Evolutionary conservation across 1,284 basidiomycete species (phyloP).

Genomic region (Trametes sp.): DNA sequence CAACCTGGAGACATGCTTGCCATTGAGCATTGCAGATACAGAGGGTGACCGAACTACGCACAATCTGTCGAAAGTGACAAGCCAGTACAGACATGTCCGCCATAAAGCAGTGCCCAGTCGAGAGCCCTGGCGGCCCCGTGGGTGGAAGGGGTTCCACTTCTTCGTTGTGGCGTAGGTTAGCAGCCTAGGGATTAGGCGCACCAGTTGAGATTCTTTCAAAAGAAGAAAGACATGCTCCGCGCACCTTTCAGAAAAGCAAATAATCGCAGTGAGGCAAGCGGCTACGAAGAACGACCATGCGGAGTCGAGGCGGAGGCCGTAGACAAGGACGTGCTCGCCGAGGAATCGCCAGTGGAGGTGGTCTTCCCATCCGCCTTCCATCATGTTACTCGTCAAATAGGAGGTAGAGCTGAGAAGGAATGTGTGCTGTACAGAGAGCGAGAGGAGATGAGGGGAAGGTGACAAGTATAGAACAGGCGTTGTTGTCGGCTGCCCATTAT

Average conservation of each 20-base stretch:
- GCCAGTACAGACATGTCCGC: slow-evolving; percentile 62
- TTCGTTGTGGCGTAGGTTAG: slow-evolving; percentile 58
- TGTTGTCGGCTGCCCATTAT: neutral
- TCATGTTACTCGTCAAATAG: slow-evolving; percentile 24
- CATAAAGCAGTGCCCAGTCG: slow-evolving; percentile 56
- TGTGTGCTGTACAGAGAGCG: slow-evolving; percentile 9
- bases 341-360: slow-evolving; percentile 63
- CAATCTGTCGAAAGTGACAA: slow-evolving; percentile 65
- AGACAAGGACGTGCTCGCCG: slow-evolving; percentile 65
- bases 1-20: slow-evolving; percentile 45
- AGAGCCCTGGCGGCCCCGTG: slow-evolving; percentile 48
- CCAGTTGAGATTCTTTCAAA: neutral
- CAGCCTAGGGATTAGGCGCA: slow-evolving; percentile 45
- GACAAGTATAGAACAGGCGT: slow-evolving; percentile 1
- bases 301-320: slow-evolving; percentile 57
- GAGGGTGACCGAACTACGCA: slow-evolving; percentile 44
- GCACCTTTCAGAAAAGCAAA: slow-evolving; percentile 70
- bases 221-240: neutral
- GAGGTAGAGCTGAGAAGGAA: neutral
- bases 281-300: slow-evolving; percentile 53
- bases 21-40: slow-evolving; percentile 11
- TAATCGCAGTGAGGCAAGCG: slow-evolving; percentile 50
- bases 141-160: slow-evolving; percentile 49
- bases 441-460: neutral
- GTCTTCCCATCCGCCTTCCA: slow-evolving; percentile 52